Conservation (phyloP, 2,329 filamentous ascomycete species). For the Neurospora sp. region DNA sequence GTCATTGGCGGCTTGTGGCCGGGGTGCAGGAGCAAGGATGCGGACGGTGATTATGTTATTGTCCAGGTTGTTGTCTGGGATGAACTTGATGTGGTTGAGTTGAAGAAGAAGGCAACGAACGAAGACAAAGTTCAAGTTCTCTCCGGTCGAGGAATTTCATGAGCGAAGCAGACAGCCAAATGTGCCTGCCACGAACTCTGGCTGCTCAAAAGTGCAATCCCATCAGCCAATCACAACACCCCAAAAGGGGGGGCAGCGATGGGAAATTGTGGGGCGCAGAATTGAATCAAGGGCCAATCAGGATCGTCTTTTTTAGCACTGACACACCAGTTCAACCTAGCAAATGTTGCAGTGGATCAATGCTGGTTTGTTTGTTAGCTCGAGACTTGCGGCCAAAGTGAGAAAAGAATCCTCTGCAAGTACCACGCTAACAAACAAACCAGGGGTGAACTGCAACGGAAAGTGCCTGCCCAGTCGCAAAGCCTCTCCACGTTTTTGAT, state of each 20-base stretch:
- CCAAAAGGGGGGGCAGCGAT: background rate
- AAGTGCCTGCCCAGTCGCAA: background rate
- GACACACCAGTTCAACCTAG: background rate
- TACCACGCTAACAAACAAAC: too few relatives aligned
- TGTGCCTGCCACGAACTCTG: background rate
- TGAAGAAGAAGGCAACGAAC: background rate
- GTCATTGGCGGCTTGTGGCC: background rate
- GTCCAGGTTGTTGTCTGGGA: background rate
- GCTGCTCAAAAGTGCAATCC: background rate
- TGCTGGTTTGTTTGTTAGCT: too few relatives aligned
- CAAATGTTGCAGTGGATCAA: background rate
- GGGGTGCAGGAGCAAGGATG: background rate
- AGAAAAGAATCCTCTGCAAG: too few relatives aligned
- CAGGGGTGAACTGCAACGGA: background rate
- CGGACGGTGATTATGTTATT: background rate
- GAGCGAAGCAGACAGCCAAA: background rate
- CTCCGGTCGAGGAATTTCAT: background rate
- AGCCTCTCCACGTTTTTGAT: background rate
- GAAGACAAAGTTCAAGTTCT: background rate
- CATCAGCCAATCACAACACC: background rate
- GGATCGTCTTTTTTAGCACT: background rate
- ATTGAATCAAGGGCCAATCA: background rate
- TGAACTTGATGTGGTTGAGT: background rate
- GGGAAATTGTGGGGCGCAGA: background rate
- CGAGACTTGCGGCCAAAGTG: too few relatives aligned